Conservation (phyloP, 2,329 filamentous ascomycete genomes). For the Helotiales sp. region DNA sequence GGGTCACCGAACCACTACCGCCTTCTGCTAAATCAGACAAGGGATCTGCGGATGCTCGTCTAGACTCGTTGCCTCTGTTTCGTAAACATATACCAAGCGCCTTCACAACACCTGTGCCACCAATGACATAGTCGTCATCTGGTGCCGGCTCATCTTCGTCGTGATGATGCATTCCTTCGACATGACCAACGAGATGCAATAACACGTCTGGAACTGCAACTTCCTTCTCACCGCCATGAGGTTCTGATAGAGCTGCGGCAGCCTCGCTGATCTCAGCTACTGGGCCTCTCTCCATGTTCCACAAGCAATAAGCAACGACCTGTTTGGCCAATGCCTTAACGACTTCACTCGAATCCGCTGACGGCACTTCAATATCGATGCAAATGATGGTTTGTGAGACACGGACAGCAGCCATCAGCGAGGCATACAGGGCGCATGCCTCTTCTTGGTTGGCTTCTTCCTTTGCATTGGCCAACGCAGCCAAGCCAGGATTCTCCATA, state of each 20-base stretch:
- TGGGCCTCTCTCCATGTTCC: slow-evolving; percentile 83
- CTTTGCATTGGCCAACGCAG: slow-evolving; percentile 72
- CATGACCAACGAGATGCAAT: slow-evolving; percentile 80
- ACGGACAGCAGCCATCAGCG: slow-evolving; percentile 83
- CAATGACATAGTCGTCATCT: slow-evolving; percentile 94
- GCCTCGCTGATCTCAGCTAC: slow-evolving; percentile 63
- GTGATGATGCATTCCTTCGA: slow-evolving; percentile 55
- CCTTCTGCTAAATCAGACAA: slow-evolving; percentile 32
- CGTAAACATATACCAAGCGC: slow-evolving; percentile 88
- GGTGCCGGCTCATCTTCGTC: slow-evolving; percentile 73
- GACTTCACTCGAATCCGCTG: slow-evolving; percentile 80
- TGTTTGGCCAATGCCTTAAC: slow-evolving; percentile 92
- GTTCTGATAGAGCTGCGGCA: slow-evolving; percentile 42
- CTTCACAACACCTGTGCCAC: slow-evolving; percentile 93
- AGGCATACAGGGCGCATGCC: slow-evolving; percentile 91
- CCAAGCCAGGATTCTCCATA: slow-evolving; percentile 77
- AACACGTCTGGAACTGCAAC: slow-evolving; percentile 81
- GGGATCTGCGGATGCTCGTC: slow-evolving; percentile 45
- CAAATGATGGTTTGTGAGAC: slow-evolving; percentile 84
- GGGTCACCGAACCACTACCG: slow-evolving; percentile 53
- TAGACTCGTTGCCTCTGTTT: slow-evolving; percentile 72
- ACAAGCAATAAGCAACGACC: slow-evolving; percentile 90
- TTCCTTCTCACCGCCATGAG: slow-evolving; percentile 52
- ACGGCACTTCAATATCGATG: slow-evolving; percentile 89
- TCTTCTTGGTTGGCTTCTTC: slow-evolving; percentile 87